Evolutionary conservation across 805 yeast species (phyloP).

Genomic region (Saccharomycopsis capsularis): DNA sequence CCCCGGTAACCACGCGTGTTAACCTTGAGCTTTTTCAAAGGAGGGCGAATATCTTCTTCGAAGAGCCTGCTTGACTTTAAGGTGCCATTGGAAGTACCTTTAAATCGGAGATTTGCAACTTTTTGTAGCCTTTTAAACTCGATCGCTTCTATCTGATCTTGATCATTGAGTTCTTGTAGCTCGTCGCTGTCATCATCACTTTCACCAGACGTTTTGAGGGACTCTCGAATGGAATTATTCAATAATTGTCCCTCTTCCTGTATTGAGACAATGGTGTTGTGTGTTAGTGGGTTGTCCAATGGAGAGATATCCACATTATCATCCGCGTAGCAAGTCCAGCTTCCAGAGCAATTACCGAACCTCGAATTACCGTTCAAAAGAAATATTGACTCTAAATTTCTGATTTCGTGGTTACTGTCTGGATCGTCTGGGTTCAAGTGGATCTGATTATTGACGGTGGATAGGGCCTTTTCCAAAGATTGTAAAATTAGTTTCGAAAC

Average conservation of each 20-base stretch:
- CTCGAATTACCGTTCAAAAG: constrained; percentile 57
- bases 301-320: constrained; percentile 61
- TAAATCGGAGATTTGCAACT: constrained; percentile 53
- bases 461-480: constrained; percentile 48
- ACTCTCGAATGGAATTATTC: too few species aligned
- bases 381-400: constrained; percentile 40
- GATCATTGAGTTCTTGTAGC: constrained; percentile 15
- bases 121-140: constrained; percentile 28
- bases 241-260: not conserved
- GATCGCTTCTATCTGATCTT: constrained; percentile 5
- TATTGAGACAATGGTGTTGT: constrained; percentile 31
- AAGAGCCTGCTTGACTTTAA: constrained; percentile 33
- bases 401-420: constrained; percentile 25
- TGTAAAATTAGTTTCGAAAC: constrained; percentile 52
- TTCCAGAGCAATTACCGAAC: constrained; percentile 54
- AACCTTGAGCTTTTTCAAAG: constrained; percentile 20
- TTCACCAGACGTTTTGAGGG: constrained; percentile 5
- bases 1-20: too few species aligned
- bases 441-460: constrained; percentile 27
- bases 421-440: constrained; percentile 30
- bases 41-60: constrained; percentile 31
- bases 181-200: constrained; percentile 22
- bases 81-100: constrained; percentile 42
- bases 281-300: constrained; percentile 38
- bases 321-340: constrained; percentile 66